Percentiles rank a stretch among this genome's conserved stretches.
phyloP scores from a whole-genome alignment of 2,329 filamentous ascomycete genomes.

The Meredithiella fracta region DNA sequence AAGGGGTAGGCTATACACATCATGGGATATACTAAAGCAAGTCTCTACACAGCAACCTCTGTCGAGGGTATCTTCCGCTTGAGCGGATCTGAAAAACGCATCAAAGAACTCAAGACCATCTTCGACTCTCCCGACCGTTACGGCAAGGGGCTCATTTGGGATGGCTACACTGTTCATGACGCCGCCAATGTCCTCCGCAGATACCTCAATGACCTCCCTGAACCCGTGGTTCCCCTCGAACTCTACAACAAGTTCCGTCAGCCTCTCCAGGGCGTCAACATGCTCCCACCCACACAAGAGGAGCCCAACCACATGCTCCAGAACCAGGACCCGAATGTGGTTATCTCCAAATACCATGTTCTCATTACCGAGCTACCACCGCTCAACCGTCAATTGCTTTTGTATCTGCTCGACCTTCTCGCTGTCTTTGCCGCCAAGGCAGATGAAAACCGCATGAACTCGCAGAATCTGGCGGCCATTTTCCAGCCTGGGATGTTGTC shows the following conservation, averaged over 20 bases:
- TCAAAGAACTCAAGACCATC: constrained; percentile 82
- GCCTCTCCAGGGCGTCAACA: constrained; percentile 56
- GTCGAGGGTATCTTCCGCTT: constrained; percentile 94
- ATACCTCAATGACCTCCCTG: constrained; percentile 90
- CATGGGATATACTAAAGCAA: background rate
- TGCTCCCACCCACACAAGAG: constrained; percentile 53
- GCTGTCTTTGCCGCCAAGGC: constrained; percentile 96
- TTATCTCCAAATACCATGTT: constrained; percentile 70
- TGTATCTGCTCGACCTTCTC: constrained; percentile 90
- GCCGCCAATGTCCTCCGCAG: constrained; percentile 89
- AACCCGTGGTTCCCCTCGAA: constrained; percentile 87
- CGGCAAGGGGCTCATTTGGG: constrained; percentile 92
- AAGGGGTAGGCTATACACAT: background rate
- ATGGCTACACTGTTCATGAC: constrained; percentile 95
- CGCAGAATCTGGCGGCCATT: constrained; percentile 84
- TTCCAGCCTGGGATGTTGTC: constrained; percentile 95
- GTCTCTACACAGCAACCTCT: constrained; percentile 52
- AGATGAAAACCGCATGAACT: constrained; percentile 92
- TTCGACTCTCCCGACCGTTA: constrained; percentile 94
- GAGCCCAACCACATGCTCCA: constrained; percentile 56
- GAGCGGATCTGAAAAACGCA: constrained; percentile 90
- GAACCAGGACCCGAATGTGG: constrained; percentile 43
- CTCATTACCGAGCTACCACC: constrained; percentile 87
- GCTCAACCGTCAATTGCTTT: constrained; percentile 77
- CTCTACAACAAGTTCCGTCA: constrained; percentile 85